A percentile compares a stretch with the other conserved stretches of the same genome.
Evolutionary conservation across 352 stramenopile genomes (phyloP).

Genomic region (Pythium scleroteichum): DNA sequence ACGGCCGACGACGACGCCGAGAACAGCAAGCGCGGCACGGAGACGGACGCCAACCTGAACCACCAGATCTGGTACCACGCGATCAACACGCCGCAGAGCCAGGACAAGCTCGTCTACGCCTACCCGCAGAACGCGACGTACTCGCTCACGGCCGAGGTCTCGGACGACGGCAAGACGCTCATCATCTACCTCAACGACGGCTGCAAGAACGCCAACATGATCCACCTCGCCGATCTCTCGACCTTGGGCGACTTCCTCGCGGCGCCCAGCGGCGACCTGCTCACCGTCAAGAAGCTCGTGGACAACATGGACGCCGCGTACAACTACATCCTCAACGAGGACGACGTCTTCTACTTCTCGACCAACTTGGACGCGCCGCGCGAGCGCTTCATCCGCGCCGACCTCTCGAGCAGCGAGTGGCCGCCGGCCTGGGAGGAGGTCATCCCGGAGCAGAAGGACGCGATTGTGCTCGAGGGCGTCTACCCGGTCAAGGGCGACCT

Average conservation of each 20-base stretch:
- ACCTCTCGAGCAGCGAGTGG: constrained; percentile 26
- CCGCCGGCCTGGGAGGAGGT: constrained; percentile 69
- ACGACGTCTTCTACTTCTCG: constrained; percentile 85
- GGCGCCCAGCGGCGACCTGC: constrained; percentile 28
- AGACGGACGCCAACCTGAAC: constrained; percentile 77
- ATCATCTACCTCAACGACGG: constrained; percentile 78
- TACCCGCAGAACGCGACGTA: constrained; percentile 79
- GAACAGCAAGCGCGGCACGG: constrained; percentile 65
- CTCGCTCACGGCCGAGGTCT: constrained; percentile 63
- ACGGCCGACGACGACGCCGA: constrained; percentile 42
- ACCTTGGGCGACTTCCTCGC: constrained; percentile 54
- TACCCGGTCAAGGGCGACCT: constrained; percentile 65
- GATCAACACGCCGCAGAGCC: constrained; percentile 61
- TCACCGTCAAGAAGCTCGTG: constrained; percentile 77
- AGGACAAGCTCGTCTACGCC: constrained; percentile 79
- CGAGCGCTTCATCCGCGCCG: constrained; percentile 66
- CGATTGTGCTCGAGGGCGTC: constrained; percentile 75
- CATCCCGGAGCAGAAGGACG: constrained; percentile 72
- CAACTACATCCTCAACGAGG: constrained; percentile 88
- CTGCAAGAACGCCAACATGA: constrained; percentile 90
- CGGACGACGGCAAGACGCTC: constrained; percentile 77
- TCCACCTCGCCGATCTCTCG: constrained; percentile 67
- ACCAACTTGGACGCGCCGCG: constrained; percentile 83
- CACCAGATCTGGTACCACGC: constrained; percentile 84
- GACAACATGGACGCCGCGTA: constrained; percentile 86